phyloP scores from a whole-genome alignment of 73 alveolate species.

The Breviolum minutum region DNA sequence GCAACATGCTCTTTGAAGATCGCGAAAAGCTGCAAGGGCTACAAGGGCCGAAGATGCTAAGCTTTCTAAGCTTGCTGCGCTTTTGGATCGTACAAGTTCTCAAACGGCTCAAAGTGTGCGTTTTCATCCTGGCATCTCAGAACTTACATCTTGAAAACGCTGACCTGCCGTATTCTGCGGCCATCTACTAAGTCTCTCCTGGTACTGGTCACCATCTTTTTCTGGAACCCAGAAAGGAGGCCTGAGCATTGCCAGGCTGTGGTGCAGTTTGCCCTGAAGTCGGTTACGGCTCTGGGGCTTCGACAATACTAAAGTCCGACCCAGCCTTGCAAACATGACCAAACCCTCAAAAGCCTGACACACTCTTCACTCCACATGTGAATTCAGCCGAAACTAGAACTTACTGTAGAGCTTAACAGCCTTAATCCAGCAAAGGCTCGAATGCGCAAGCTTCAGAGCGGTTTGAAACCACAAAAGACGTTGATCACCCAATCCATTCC shows the following conservation, averaged over 20 bases:
- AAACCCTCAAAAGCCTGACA: no score
- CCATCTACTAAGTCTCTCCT: neutral
- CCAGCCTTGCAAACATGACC: constrained; percentile 15
- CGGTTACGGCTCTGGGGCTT: neutral
- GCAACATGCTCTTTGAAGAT: neutral
- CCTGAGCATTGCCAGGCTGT: neutral
- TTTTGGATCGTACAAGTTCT: constrained; percentile 37
- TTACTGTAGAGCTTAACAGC: neutral
- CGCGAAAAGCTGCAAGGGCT: no score
- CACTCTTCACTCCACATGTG: no score
- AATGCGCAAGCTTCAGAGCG: constrained; percentile 57
- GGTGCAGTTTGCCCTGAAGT: neutral
- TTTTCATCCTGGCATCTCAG: constrained; percentile 16
- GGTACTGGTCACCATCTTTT: constrained; percentile 67
- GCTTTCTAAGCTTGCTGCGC: neutral
- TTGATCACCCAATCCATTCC: constrained; percentile 86
- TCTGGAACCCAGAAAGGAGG: constrained; percentile 92
- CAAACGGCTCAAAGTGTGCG: constrained; percentile 72
- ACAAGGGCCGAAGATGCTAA: neutral
- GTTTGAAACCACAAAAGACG: constrained; percentile 81
- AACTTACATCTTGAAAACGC: no score
- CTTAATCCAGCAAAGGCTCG: neutral
- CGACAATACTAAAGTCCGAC: constrained; percentile 46
- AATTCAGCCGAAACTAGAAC: neutral
- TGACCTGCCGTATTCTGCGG: neutral